Evolutionary conservation across 768 basidiomycete species (phyloP).

Genomic region (Leccinum subtestaceum): DNA sequence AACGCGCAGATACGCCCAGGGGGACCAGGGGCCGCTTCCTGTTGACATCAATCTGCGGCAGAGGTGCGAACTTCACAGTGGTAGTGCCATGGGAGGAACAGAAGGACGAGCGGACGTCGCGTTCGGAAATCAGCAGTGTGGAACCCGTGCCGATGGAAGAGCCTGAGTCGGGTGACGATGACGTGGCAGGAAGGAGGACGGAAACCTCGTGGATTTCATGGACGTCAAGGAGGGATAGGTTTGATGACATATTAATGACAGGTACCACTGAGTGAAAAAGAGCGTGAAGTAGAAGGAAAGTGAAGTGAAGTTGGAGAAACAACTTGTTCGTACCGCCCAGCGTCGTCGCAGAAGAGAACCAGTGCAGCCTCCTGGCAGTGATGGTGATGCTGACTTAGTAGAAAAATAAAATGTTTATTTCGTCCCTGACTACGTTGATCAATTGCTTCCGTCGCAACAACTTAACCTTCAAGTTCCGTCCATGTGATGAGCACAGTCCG

Average conservation of each 20-base stretch:
- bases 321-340: constrained; percentile 11
- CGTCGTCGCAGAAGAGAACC: constrained; percentile 8
- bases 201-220: constrained; percentile 21
- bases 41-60: constrained; percentile 42
- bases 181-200: constrained; percentile 2
- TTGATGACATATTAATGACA: constrained; percentile 12
- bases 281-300: constrained; percentile 25
- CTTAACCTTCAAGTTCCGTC: background rate
- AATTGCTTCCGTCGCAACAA: constrained; percentile 1
- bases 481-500: constrained; percentile 55
- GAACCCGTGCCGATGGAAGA: constrained; percentile 16
- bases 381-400: background rate
- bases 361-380: background rate
- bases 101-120: constrained; percentile 14
- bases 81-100: constrained; percentile 19
- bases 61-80: constrained; percentile 36
- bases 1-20: constrained; percentile 50
- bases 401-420: background rate
- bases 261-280: constrained; percentile 11
- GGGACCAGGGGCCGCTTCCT: constrained; percentile 49
- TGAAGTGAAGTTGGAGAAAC: background rate
- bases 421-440: background rate
- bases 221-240: constrained; percentile 6
- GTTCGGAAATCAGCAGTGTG: constrained; percentile 7
- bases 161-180: constrained; percentile 16